phyloP scores from a whole-genome alignment of 2,329 filamentous ascomycete species.

The Penicillium hesseltinei region DNA sequence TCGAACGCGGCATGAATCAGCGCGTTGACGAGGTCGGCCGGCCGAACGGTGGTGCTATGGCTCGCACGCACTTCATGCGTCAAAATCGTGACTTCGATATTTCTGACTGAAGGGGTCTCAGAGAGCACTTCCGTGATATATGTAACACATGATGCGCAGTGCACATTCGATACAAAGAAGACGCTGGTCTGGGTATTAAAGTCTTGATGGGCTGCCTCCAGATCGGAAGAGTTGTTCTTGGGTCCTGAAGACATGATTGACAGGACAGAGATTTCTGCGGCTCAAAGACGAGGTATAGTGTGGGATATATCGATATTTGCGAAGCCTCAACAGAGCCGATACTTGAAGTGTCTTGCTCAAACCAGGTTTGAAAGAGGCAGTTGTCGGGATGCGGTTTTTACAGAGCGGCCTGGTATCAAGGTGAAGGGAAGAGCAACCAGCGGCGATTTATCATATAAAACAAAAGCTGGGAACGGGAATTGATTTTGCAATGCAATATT shows the following conservation, averaged over 20 bases:
- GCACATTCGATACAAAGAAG: constrained; percentile 49
- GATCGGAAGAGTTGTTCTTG: constrained; percentile 9
- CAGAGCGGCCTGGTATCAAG: neutral
- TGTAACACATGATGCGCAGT: constrained; percentile 49
- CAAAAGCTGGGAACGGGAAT: neutral
- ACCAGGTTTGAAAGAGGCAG: neutral
- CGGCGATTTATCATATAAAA: neutral
- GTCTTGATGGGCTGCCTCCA: constrained; percentile 9
- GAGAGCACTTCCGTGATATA: constrained; percentile 47
- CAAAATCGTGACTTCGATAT: constrained; percentile 45
- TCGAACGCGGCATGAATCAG: constrained; percentile 49
- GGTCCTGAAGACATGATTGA: constrained; percentile 19
- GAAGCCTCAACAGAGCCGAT: neutral
- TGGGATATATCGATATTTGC: neutral
- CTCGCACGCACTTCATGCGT: constrained; percentile 45
- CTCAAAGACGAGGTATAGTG: neutral
- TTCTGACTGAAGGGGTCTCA: constrained; percentile 33
- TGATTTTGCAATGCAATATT: neutral
- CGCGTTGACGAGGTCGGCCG: constrained; percentile 36
- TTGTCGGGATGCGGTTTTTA: neutral
- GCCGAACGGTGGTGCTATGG: constrained; percentile 34
- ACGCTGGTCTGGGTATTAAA: constrained; percentile 24
- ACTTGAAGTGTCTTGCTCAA: neutral
- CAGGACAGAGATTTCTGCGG: neutral
- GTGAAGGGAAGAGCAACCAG: neutral